Conservation (phyloP, 495 filamentous ascomycete genomes). For the Lentithecium fluviatile region DNA sequence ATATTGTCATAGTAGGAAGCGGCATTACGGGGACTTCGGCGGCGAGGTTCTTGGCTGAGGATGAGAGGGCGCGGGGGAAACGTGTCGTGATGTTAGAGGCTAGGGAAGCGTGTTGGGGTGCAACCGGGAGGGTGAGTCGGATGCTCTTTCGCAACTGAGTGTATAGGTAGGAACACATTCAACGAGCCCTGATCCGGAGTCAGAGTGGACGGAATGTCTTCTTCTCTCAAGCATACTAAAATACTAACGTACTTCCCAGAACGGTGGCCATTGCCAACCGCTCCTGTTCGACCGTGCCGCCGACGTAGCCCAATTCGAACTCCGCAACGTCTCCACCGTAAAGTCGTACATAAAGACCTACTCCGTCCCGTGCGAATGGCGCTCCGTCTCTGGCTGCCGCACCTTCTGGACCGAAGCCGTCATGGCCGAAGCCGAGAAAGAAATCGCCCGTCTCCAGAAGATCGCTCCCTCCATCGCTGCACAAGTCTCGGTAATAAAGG, state of each 20-base stretch:
- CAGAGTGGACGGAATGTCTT: not conserved
- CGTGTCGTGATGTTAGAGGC: conserved; percentile 75
- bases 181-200: not conserved
- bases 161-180: too few relatives aligned
- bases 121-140: conserved; percentile 65
- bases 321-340: conserved; percentile 57
- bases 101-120: conserved; percentile 74
- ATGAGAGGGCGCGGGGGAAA: conserved; percentile 40
- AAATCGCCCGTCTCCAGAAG: conserved; percentile 46
- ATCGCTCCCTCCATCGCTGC: conserved; percentile 54
- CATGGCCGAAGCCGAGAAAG: conserved; percentile 48
- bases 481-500: conserved; percentile 37
- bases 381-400: conserved; percentile 51
- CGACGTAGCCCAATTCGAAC: conserved; percentile 62
- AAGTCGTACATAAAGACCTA: conserved; percentile 51
- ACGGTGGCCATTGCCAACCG: conserved; percentile 75
- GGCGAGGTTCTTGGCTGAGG: conserved; percentile 59
- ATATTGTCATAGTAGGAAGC: conserved; percentile 70
- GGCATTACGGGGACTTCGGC: conserved; percentile 70
- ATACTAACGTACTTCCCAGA: conserved; percentile 43
- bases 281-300: conserved; percentile 52
- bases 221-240: conserved; percentile 1
- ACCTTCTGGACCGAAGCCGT: conserved; percentile 52
- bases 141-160: not conserved
- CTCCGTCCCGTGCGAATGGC: conserved; percentile 63